Evolutionary conservation across 345 rosid species (phyloP).

Genomic region (Syzygium aromaticum): DNA sequence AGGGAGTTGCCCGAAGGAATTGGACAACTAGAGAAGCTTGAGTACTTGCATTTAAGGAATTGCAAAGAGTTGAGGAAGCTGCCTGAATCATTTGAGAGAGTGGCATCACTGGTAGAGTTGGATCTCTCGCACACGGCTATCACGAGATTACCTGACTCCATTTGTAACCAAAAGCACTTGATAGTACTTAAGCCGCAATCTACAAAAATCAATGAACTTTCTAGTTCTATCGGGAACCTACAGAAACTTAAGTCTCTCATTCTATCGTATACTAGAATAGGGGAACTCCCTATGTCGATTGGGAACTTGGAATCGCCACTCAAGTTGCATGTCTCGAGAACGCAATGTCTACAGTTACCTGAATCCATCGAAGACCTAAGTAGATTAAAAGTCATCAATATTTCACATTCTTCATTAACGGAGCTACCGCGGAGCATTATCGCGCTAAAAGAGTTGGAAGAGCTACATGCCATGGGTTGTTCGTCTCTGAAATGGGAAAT

Average conservation of each 20-base stretch:
- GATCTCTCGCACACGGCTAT: too few species aligned
- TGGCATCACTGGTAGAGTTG: too few species aligned
- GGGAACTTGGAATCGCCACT: background rate
- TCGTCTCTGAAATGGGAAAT: fast-evolving
- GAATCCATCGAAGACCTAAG: background rate
- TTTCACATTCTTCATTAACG: background rate
- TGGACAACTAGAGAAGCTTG: background rate
- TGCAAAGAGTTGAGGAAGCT: too few species aligned
- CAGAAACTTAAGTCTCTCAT: background rate
- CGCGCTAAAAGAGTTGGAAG: too few species aligned
- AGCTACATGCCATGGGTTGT: fast-evolving
- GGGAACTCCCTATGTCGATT: fast-evolving
- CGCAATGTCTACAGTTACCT: background rate
- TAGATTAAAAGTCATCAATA: background rate
- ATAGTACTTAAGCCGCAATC: background rate
- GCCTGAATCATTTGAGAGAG: too few species aligned
- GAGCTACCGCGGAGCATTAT: too few species aligned
- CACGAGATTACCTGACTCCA: background rate
- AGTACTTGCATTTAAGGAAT: background rate
- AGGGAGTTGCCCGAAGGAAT: background rate
- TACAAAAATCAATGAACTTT: background rate
- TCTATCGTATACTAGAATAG: background rate
- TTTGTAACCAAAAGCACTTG: background rate
- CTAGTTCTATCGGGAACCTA: background rate
- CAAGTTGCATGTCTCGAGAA: background rate